Evolutionary conservation across 2,329 filamentous ascomycete genomes (phyloP), one percentile per base, ranked within the genome.

Genomic region (Alternaria gansuensis): DNA sequence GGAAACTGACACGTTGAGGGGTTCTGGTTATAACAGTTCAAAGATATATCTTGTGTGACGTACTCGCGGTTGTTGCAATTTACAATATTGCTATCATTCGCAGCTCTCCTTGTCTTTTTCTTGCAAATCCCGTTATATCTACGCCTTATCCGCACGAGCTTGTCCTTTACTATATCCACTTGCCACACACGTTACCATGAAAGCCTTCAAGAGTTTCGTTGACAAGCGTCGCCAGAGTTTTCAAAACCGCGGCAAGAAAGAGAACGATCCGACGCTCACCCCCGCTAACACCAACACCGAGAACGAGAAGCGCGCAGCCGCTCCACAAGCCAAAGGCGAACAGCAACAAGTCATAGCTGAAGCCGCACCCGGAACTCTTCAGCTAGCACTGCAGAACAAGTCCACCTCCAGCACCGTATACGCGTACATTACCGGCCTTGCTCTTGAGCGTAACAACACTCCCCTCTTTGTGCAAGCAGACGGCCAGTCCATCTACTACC

Each of bases 401-500:
- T 90, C 88, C 2, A 78, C 78, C 29, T 88, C 88, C 1, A 77
- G 80, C 51, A 83, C 77, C 33, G 84, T 87, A 41, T 92, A 86
- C 68, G 90, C 87, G 21, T 90, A 91, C 74, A 84, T 95, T 69
- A 93, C 88, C 1, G 90, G 90, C 21, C 81, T 82, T 17, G 86
- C 87, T 31, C 71, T 88, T 43, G 83, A 87, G 71, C 84, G 85
- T 17, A 82, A 84, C 72, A 85, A 86, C 67, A 81, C 81, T 13
- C 81, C 88, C 21, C 83, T 88, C 59, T 80, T 93, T 41, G 80
- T 93, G 26, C 80, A 85, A 66, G 79, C 88, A 13, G 89, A 93
- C 69, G 90, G 90, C 45, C 78, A 79, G 53, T 89, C 87, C 5
- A 77, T 85, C 4, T 90, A 90, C 77, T 88, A 85, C 62, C 90